Base-by-base conservation (phyloP, 2,329 filamentous ascomycete species). In the Penicillium sp. region DNA sequence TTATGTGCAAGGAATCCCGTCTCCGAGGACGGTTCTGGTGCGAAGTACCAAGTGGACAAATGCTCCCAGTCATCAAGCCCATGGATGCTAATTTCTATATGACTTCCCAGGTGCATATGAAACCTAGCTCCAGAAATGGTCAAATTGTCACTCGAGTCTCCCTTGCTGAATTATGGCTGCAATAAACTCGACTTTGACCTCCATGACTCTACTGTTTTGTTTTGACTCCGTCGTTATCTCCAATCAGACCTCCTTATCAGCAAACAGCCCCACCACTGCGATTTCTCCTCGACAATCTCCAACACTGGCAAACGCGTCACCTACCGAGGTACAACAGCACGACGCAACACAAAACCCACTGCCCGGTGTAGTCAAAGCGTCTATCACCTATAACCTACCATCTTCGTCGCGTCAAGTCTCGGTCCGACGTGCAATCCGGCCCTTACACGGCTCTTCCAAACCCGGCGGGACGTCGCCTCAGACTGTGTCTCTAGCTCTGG, bases 231-330 rank as follows among this genome's bases (percentile, higher is more conserved):
- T 20, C 20, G 31, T 52, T 52, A 52, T 52, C 49, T 52, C 49
- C 49, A 52, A 52, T 52, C 49, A 35, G 35, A 31, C 34, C 49
- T 39, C 25, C 49, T 52, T 31, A 52, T 41, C 49, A 39, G 8
- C 49, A 39, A 52, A 52, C 47, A 39, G 49, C 49, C 49, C 49
- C 49, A 52, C 49, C 49, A 52, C 20, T 34, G 49, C 49, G 22
- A 52, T 20, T 52, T 52, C 49, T 52, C 49, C 22, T 20, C 47
- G 15, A 14, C 28, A 35, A 35, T 28, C 35, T 52, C 20, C 35
- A 51, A 51, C 20, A 10, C 25, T 28, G 25, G 17, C 17, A 17
- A 35, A 35, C 35, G 49, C 49, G 22, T 39, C 11, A 25, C 48
- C 31, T 15, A 25, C 5, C 7, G 17, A 38, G 17, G 20, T 20